Evolutionary conservation across 352 stramenopile genomes (phyloP).

Genomic region (Globisporangium nunn): DNA sequence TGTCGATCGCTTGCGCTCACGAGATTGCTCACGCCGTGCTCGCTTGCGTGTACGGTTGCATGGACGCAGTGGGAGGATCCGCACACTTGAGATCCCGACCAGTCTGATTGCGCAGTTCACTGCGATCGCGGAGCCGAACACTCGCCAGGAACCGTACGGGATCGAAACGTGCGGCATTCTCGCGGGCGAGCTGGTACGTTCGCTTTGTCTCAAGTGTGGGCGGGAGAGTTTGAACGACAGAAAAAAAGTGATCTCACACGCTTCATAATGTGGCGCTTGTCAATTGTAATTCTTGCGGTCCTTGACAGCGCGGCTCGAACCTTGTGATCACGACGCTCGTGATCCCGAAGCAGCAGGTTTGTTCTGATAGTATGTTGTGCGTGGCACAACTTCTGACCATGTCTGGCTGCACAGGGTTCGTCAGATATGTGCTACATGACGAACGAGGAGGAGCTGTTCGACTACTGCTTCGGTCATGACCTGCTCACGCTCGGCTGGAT

Average conservation of each 20-base stretch:
- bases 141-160: constrained; percentile 56
- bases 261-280: no score
- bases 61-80: constrained; percentile 41
- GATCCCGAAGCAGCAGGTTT: constrained; percentile 82
- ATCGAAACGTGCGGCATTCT: constrained; percentile 90
- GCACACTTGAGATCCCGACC: constrained; percentile 62
- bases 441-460: constrained; percentile 85
- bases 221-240: no score
- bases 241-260: no score
- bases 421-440: constrained; percentile 85
- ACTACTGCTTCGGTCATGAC: constrained; percentile 81
- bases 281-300: background rate
- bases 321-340: constrained; percentile 80
- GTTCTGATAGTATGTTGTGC: background rate
- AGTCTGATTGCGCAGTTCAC: constrained; percentile 74
- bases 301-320: constrained; percentile 33
- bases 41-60: background rate
- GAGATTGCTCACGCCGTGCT: background rate
- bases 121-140: constrained; percentile 74
- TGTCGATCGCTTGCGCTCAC: background rate
- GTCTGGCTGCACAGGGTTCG: constrained; percentile 37
- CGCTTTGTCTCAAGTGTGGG: no score
- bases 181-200: constrained; percentile 62
- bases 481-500: constrained; percentile 90
- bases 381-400: no score